Base-by-base conservation (phyloP, 1,284 basidiomycete genomes). In the Naganishia cerealis region DNA sequence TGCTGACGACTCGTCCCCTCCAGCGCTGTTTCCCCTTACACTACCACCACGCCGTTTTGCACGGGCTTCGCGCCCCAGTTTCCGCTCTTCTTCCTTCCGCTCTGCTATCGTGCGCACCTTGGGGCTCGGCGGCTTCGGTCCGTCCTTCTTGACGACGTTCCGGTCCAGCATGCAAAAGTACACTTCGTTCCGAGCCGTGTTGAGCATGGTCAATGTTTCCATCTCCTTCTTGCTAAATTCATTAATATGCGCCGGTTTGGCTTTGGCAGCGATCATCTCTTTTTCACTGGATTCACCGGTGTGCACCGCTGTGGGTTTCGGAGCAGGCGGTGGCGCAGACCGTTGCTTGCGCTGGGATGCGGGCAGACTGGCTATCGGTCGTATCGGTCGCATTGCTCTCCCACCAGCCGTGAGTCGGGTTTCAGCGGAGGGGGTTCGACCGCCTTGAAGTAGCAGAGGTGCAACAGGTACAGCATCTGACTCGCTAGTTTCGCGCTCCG, bases 91-190 rank as follows among this genome's bases (percentile, higher is more conserved):
- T 70, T 87, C 86, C 72, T 89, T 85, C 70, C 87, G 85, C 76
- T 93, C 90, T 18, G 85, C 79, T 36, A 86, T 83, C 3, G 88
- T 91, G 72, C 85, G 85, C 52, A 89, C 85, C 78, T 89, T 85
- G 1, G 90, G 91, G 75, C 89, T 91, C 68, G 89, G 89, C 13
- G 91, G 91, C 66, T 91, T 81, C 24, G 82, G 80, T 29, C 90
- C 90, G 42, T 86, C 83, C 74, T 85, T 88, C 55, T 87, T 84
- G 38, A 94, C 81, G 26, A 92, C 84, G 62, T 78, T 74, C 3
- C 78, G 73, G 62, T 80, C 78, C 24, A 81, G 79, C 6, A 78
- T 76, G 65, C 78, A 80, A 61, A 75, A 73, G 67, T 78, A 78
- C 7, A 79, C 79, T 57, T 80, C 72, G 65, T 81, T 81, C 24